Evolutionary conservation across 2,329 filamentous ascomycete genomes (phyloP), one percentile per base, ranked within the genome.

Genomic region (Mariannaea elegans): DNA sequence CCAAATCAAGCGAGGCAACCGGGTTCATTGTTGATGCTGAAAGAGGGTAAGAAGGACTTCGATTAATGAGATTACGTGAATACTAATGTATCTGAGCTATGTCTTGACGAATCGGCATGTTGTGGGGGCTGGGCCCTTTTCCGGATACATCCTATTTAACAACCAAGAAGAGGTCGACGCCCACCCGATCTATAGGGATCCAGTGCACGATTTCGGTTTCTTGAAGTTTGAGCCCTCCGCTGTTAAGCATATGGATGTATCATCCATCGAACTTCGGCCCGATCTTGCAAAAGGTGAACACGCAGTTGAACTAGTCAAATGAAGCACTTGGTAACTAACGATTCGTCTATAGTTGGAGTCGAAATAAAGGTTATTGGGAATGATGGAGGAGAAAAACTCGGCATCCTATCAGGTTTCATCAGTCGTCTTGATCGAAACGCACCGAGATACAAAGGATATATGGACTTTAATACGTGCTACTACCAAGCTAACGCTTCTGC

Each of bases 331-430:
- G n/a, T n/a, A n/a, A n/a, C n/a, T n/a, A n/a, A n/a, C n/a, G n/a
- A n/a, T 34, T 2, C 14, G n/a, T 23, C 5, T 45, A 7, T 56
- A 80, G 94, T 99, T 52, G 95, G 95, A 54, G 88, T 92, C 12
- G 95, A 99, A 78, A 98, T 99, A 67, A 86, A 95, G 67, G 95
- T 99, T 2, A 95, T 99, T 5, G 95, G 95, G 79, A 99, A 99
- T 77, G 95, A 99, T 82, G 95, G 95, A 23, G 95, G 95, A 66
- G 95, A 99, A 77, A 99, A 99, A 80, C 87, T 99, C 68, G 97
- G 93, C 82, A 99, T 99, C 70, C 81, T 99, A 59, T 98, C 95
- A 6, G 95, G 95, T 70, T 94, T 99, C 56, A 99, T 99, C 75
- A 97, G 93, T 78, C 89, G 95, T 70, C 82, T 99, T 59, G 95